These are phyloP conservation scores for Ophiostoma piceae DNA, from an alignment of 2,329 filamentous ascomycete genomes.

Conservation along the genomic window DNA sequence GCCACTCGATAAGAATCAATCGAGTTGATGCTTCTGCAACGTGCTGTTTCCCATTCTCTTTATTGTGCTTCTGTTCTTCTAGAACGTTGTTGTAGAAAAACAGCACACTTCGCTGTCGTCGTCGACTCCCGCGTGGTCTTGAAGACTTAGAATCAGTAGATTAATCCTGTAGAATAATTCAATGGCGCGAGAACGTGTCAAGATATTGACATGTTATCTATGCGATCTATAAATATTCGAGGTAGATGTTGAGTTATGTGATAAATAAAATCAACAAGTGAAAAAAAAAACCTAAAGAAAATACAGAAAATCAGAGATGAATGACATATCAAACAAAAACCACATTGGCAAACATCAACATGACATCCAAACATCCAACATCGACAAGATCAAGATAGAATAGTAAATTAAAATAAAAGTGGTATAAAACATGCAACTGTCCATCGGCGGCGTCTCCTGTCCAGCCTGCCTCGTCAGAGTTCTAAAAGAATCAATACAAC, in stretches of 20 bases:
- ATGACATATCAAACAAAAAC: not conserved
- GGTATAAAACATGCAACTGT: not conserved
- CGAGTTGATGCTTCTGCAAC: not conserved
- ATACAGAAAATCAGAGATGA: too few relatives aligned
- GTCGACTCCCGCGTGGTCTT: not conserved
- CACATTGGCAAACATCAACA: not conserved
- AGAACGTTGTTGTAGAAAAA: conserved; percentile 1
- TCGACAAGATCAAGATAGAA: not conserved
- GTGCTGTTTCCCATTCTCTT: not conserved
- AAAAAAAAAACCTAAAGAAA: too few relatives aligned
- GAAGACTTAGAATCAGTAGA: not conserved
- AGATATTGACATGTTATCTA: not conserved
- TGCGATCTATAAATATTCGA: too few relatives aligned
- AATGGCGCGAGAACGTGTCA: too few relatives aligned
- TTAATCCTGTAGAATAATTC: too few relatives aligned
- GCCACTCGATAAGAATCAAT: not conserved
- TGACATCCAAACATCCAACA: not conserved
- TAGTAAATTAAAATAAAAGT: not conserved
- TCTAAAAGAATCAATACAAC: too few relatives aligned
- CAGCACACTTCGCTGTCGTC: not conserved
- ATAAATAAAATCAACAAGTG: too few relatives aligned
- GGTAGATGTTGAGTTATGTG: too few relatives aligned
- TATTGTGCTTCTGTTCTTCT: not conserved
- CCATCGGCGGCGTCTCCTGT: not conserved
- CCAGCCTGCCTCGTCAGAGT: not conserved